Evolutionary conservation across 352 stramenopile genomes (phyloP).

Genomic region (Pythium periplocum): DNA sequence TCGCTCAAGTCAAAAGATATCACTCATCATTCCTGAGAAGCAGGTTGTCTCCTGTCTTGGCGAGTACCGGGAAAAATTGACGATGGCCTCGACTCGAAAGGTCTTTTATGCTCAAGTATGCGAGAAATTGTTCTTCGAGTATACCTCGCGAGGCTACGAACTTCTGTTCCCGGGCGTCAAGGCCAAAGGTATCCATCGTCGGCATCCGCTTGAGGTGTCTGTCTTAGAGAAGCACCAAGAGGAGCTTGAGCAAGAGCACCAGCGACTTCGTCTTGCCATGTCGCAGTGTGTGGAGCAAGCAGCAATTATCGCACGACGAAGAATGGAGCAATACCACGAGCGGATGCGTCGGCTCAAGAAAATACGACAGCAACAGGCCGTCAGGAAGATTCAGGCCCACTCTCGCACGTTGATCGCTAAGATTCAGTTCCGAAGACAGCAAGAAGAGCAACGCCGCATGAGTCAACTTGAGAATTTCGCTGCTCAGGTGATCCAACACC

Average conservation of each 20-base stretch:
- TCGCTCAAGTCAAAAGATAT: conserved; percentile 4
- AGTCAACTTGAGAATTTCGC: conserved; percentile 21
- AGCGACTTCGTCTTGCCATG: neutral
- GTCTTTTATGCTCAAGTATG: conserved; percentile 20
- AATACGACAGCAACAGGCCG: conserved; percentile 8
- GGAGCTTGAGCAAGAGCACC: conserved; percentile 8
- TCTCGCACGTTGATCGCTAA: neutral
- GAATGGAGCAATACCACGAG: conserved; percentile 11
- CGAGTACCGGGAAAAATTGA: conserved; percentile 12
- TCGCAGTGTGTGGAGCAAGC: neutral
- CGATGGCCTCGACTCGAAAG: conserved; percentile 6
- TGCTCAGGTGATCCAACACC: conserved; percentile 23
- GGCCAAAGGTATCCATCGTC: conserved; percentile 21
- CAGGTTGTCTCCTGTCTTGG: conserved; percentile 11
- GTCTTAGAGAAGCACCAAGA: conserved; percentile 15
- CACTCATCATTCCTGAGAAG: conserved; percentile 10
- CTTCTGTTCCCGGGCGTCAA: conserved; percentile 33
- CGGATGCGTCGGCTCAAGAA: neutral
- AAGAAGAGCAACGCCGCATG: conserved; percentile 1
- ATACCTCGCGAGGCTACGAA: conserved; percentile 37
- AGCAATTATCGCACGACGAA: conserved; percentile 3
- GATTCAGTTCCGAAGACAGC: neutral
- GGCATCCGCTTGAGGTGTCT: conserved; percentile 19
- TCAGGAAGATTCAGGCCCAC: conserved; percentile 5
- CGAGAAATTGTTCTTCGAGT: conserved; percentile 37